Conservation (phyloP, 1,284 basidiomycete species). For the Calocybe gambosa region DNA sequence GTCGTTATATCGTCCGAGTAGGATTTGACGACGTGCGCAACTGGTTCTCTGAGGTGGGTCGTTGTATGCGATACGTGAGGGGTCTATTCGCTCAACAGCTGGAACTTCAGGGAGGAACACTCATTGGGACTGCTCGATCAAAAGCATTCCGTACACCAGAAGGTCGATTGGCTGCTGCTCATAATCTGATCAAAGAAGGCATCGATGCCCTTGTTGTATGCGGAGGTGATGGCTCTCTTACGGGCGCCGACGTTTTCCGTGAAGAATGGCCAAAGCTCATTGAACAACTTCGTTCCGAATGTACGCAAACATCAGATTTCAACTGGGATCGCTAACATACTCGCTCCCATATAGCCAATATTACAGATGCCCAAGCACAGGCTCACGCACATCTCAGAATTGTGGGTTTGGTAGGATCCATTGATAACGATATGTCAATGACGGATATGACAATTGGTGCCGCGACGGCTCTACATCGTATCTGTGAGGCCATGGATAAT, state of each 20-base stretch:
- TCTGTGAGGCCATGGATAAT: constrained; percentile 96
- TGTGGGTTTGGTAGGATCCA: constrained; percentile 95
- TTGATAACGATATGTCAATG: constrained; percentile 99
- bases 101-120: constrained; percentile 74
- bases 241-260: constrained; percentile 91
- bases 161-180: constrained; percentile 82
- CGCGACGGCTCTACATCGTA: constrained; percentile 90
- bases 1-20: constrained; percentile 91
- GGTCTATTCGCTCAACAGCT: neutral
- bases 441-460: constrained; percentile 98
- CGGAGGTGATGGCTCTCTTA: constrained; percentile 94
- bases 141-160: constrained; percentile 82
- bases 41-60: constrained; percentile 81
- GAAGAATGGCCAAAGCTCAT: constrained; percentile 91
- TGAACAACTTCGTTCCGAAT: constrained; percentile 56
- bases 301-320: constrained; percentile 25
- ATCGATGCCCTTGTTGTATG: constrained; percentile 97
- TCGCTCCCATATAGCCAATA: constrained; percentile 43
- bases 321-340: constrained; percentile 1
- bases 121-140: constrained; percentile 94
- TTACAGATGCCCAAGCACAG: constrained; percentile 68
- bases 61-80: neutral
- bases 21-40: constrained; percentile 98
- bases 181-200: constrained; percentile 91
- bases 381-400: constrained; percentile 86